These are phyloP conservation scores for Acanthamoeba sp. DNA, from an alignment of 208 protist species.

Conservation along the genomic window DNA sequence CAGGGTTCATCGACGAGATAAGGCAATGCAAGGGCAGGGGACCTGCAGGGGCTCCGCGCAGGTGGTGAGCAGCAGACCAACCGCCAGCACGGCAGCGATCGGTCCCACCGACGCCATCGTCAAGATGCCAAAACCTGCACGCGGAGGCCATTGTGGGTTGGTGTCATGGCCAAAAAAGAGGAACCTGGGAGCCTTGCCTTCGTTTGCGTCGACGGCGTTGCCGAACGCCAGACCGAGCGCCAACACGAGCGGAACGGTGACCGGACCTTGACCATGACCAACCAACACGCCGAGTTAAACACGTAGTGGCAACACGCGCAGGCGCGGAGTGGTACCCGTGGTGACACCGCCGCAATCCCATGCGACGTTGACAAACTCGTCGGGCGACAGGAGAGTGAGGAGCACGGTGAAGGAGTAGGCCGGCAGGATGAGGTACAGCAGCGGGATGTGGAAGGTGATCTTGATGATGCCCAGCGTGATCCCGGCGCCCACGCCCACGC, in stretches of 20 bases:
- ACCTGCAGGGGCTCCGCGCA: not conserved
- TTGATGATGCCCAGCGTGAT: constrained; percentile 36
- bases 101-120: constrained; percentile 18
- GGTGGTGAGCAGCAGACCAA: not conserved
- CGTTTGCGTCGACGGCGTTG: not conserved
- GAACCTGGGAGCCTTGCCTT: not conserved
- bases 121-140: constrained; percentile 5
- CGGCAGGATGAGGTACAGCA: constrained; percentile 29
- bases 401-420: constrained; percentile 6
- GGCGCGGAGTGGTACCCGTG: not conserved
- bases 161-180: too few relatives aligned
- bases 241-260: not conserved
- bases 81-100: not conserved
- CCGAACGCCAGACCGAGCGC: not conserved
- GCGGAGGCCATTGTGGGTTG: too few relatives aligned
- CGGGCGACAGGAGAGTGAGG: not conserved
- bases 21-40: too few relatives aligned
- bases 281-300: not conserved
- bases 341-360: constrained; percentile 30
- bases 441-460: constrained; percentile 29
- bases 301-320: not conserved
- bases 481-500: not conserved
- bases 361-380: constrained; percentile 3
- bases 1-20: too few relatives aligned
- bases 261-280: not conserved